Conservation (phyloP, 495 filamentous ascomycete genomes). For the Xylaria longipes region DNA sequence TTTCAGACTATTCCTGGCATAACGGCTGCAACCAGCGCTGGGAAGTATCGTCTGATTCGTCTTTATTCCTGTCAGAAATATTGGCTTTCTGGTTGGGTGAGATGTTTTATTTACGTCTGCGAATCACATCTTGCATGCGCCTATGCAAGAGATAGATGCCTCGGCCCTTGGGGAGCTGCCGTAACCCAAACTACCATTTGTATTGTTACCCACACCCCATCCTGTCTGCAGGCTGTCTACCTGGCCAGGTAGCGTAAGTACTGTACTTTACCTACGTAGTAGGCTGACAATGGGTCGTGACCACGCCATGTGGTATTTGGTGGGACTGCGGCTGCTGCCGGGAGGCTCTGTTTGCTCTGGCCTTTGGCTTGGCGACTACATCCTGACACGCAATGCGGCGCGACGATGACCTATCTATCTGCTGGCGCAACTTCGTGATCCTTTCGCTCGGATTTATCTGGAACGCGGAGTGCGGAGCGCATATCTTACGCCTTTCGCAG, state of each 20-base stretch:
- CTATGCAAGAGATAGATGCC: background rate
- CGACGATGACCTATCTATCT: slow-evolving; percentile 1
- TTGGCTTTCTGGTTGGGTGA: slow-evolving; percentile 23
- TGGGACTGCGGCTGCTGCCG: slow-evolving; percentile 28
- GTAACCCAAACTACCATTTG: slow-evolving; percentile 16
- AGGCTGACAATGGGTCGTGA: background rate
- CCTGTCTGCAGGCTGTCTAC: slow-evolving; percentile 15
- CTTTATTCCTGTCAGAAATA: background rate
- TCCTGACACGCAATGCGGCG: slow-evolving; percentile 2
- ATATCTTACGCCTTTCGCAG: background rate
- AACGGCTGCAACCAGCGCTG: background rate
- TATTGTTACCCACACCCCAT: slow-evolving; percentile 4
- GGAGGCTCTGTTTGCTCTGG: background rate
- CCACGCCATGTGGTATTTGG: slow-evolving; percentile 24
- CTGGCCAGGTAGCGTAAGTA: background rate
- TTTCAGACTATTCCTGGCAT: slow-evolving; percentile 7
- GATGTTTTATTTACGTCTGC: slow-evolving; percentile 21
- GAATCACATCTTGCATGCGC: slow-evolving; percentile 24
- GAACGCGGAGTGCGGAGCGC: background rate
- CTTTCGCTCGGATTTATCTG: background rate
- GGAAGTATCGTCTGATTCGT: slow-evolving; percentile 13
- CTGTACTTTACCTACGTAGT: no score
- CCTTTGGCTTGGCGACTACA: slow-evolving; percentile 22
- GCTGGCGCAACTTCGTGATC: background rate
- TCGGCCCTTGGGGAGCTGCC: background rate